phyloP scores from a whole-genome alignment of 1,284 basidiomycete genomes.

The Melampsora abietis-canadensis region DNA sequence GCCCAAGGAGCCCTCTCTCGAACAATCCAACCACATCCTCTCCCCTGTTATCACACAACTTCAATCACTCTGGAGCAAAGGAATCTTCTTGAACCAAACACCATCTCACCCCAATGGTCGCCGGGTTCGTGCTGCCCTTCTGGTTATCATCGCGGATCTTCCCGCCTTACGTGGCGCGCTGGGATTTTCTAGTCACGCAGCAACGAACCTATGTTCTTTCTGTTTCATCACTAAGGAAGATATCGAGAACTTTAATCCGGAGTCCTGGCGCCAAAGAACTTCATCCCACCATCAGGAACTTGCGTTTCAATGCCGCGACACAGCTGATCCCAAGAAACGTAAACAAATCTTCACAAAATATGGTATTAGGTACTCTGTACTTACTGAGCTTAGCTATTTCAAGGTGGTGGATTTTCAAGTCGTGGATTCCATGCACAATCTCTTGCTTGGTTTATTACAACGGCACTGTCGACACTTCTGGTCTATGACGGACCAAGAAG shows the following conservation, averaged over 20 bases:
- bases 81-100: background rate
- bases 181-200: background rate
- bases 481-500: conserved; percentile 24
- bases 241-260: background rate
- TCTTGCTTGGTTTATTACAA: conserved; percentile 11
- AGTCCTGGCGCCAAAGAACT: background rate
- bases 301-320: background rate
- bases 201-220: background rate
- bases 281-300: background rate
- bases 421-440: conserved; percentile 32
- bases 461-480: conserved; percentile 18
- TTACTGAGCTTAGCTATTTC: background rate
- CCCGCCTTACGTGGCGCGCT: background rate
- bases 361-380: background rate
- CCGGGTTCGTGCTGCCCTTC: background rate
- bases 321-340: background rate
- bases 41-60: background rate
- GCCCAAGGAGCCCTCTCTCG: conserved; percentile 53
- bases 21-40: conserved; percentile 40
- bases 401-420: background rate
- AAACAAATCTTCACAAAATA: background rate
- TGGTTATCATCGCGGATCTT: background rate
- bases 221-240: background rate
- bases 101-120: background rate
- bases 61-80: background rate